phyloP scores from a whole-genome alignment of 192 early-diverging fungal species.

The Dispira parvispora region DNA sequence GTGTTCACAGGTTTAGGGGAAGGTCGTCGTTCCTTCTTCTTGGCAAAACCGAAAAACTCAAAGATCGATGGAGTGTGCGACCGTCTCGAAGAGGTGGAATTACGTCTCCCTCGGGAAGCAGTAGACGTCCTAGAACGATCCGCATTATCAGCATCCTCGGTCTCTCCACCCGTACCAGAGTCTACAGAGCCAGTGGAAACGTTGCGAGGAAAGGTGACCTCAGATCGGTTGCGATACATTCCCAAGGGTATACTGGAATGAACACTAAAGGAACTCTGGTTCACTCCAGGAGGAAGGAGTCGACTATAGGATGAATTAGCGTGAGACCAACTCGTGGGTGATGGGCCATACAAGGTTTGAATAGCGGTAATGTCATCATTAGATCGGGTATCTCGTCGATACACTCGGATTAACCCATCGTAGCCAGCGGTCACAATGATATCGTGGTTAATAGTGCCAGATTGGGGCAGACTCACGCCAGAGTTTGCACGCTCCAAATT shows the following conservation, averaged over 20 bases:
- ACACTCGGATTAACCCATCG: slow-evolving; percentile 42
- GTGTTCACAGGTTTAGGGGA: not conserved
- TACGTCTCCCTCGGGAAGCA: not conserved
- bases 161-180: not conserved
- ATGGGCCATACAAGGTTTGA: not conserved
- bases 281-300: not conserved
- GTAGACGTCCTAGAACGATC: not conserved
- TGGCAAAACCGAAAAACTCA: slow-evolving; percentile 2
- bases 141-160: not conserved
- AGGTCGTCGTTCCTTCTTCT: not conserved
- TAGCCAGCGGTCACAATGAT: slow-evolving; percentile 50
- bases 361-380: not conserved
- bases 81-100: not conserved
- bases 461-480: not conserved
- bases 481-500: slow-evolving; percentile 1
- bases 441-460: slow-evolving; percentile 25
- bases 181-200: not conserved
- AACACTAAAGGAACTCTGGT: not conserved
- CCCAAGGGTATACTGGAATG: not conserved
- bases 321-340: not conserved
- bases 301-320: not conserved
- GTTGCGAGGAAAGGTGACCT: not conserved
- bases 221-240: not conserved
- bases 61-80: not conserved
- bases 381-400: slow-evolving; percentile 34